phyloP scores from a whole-genome alignment of 140 eudicot species.

The Stevia rebaudiana region DNA sequence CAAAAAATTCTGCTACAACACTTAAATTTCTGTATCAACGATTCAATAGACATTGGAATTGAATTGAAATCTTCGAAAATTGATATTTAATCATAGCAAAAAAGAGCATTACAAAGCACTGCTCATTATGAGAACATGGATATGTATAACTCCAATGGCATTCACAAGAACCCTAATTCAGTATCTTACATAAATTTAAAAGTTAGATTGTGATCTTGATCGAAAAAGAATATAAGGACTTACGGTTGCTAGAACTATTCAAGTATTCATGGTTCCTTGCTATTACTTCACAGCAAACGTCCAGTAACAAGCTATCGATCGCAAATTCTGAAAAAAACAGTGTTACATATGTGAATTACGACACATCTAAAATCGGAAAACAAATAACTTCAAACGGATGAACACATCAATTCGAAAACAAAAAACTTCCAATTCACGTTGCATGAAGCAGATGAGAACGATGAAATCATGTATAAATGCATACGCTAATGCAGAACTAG shows the following conservation, averaged over 20 bases:
- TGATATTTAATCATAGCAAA: too few species aligned
- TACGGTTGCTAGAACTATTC: conserved; percentile 49
- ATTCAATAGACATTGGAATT: neutral
- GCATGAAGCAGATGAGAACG: neutral
- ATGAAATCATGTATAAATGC: neutral
- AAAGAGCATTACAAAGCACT: too few species aligned
- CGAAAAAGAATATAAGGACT: conserved; percentile 18
- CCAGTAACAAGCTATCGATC: conserved; percentile 16
- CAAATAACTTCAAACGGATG: conserved; percentile 1
- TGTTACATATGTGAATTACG: neutral
- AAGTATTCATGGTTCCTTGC: conserved; percentile 41
- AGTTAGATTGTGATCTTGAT: neutral
- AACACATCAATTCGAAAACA: neutral
- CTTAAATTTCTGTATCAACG: neutral
- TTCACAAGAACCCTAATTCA: neutral
- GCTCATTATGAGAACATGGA: too few species aligned
- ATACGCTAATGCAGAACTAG: neutral
- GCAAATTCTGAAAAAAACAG: conserved; percentile 16
- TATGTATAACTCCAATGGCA: neutral
- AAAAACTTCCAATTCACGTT: neutral
- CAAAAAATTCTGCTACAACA: neutral
- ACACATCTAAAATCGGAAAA: neutral
- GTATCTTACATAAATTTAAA: neutral
- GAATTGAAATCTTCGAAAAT: neutral
- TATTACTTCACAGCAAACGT: conserved; percentile 12